Evolutionary conservation across 495 filamentous ascomycete species (phyloP).

Genomic region (Amniculicola lignicola): DNA sequence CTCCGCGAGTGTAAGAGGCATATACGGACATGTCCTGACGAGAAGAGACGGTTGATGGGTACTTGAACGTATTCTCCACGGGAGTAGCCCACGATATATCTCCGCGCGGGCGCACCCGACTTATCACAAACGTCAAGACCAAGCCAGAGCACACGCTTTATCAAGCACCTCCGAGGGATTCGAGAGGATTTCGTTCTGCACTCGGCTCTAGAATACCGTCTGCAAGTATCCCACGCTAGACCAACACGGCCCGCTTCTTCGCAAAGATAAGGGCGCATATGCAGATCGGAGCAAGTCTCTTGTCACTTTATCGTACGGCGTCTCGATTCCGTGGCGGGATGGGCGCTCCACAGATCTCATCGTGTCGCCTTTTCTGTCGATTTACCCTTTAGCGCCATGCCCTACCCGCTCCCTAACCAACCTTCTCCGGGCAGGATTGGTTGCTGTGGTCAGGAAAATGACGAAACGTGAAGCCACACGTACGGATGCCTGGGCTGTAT

Average conservation of each 20-base stretch:
- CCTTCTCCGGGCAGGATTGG: conserved; percentile 25
- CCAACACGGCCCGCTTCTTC: conserved; percentile 4
- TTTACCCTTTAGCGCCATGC: conserved; percentile 1
- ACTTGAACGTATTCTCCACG: conserved; percentile 15
- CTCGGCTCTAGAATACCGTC: background rate
- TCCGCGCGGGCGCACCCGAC: no score
- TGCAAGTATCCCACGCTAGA: background rate
- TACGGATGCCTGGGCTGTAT: no score
- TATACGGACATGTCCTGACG: no score
- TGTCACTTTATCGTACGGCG: background rate
- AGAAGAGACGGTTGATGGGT: background rate
- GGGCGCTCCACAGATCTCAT: conserved; percentile 10
- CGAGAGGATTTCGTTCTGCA: background rate
- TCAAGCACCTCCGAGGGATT: conserved; percentile 13
- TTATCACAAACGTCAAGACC: no score
- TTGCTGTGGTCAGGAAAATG: conserved; percentile 25
- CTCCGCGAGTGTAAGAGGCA: no score
- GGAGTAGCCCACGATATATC: no score
- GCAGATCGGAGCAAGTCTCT: conserved; percentile 5
- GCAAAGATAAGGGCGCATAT: conserved; percentile 30
- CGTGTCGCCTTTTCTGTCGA: background rate
- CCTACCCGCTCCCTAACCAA: conserved; percentile 4
- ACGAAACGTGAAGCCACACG: conserved; percentile 28
- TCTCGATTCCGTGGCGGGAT: background rate
- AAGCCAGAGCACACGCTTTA: no score